Evolutionary conservation across 768 basidiomycete species (phyloP).

Genomic region (Auricularia sp.): DNA sequence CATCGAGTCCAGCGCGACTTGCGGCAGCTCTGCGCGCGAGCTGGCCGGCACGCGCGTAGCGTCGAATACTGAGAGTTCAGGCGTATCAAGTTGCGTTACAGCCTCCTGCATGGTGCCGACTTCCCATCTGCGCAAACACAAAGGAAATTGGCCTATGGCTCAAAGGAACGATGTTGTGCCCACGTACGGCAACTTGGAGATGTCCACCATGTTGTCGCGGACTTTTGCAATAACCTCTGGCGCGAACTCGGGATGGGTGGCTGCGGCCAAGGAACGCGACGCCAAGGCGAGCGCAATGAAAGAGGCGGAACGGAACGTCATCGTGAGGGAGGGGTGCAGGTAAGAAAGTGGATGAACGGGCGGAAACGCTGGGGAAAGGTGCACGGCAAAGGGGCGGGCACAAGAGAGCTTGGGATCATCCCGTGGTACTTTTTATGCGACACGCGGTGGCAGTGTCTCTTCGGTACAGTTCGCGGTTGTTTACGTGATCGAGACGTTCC

Average conservation of each 20-base stretch:
- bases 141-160: not conserved
- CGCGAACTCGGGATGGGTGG: not conserved
- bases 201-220: not conserved
- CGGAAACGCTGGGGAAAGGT: no score
- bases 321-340: no score
- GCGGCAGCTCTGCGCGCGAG: not conserved
- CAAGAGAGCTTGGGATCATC: no score
- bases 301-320: not conserved
- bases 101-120: constrained; percentile 15
- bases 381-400: no score
- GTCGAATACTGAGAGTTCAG: constrained; percentile 15
- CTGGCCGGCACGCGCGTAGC: constrained; percentile 1
- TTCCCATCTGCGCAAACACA: constrained; percentile 14
- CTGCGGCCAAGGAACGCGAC: not conserved
- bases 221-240: constrained; percentile 3
- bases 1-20: not conserved
- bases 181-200: not conserved
- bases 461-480: no score
- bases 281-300: constrained; percentile 5
- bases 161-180: not conserved
- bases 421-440: no score
- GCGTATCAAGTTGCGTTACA: constrained; percentile 17
- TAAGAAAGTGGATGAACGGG: no score
- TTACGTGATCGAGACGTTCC: no score
- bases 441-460: no score